Percentiles rank a stretch among this genome's conserved stretches.
Evolutionary conservation across 2,329 filamentous ascomycete genomes (phyloP).

Genomic region (Cladobotryum mycophilum): DNA sequence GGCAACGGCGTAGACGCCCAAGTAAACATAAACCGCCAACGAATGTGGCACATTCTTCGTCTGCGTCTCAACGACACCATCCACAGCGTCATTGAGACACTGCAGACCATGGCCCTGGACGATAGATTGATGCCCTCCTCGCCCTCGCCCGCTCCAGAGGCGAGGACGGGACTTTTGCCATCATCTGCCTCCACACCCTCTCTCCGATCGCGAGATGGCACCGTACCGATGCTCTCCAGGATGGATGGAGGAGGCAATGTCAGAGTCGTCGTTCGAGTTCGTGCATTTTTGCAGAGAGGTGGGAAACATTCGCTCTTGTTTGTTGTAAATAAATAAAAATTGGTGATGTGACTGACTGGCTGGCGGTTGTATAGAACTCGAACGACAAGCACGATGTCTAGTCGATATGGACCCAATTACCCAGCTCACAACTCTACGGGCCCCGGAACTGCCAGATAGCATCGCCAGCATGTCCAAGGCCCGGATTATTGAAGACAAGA

Average conservation of each 20-base stretch:
- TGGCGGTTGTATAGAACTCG: slow-evolving; percentile 57
- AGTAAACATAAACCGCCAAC: slow-evolving; percentile 3
- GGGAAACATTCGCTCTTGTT: slow-evolving; percentile 16
- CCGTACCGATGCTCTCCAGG: slow-evolving; percentile 49
- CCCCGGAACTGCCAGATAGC: slow-evolving; percentile 51
- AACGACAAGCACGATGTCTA: slow-evolving; percentile 75
- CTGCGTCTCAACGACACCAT: slow-evolving; percentile 35
- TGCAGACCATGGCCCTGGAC: slow-evolving; percentile 37
- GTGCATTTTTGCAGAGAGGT: slow-evolving; percentile 76
- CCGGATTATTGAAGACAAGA: slow-evolving; percentile 76
- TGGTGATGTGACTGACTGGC: slow-evolving; percentile 4
- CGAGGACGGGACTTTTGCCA: slow-evolving; percentile 33
- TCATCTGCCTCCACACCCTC: slow-evolving; percentile 76
- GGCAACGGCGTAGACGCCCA: too few species aligned
- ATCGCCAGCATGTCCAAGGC: slow-evolving; percentile 42
- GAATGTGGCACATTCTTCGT: slow-evolving; percentile 36
- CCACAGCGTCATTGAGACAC: slow-evolving; percentile 32
- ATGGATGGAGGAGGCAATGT: slow-evolving; percentile 69
- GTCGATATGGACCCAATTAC: slow-evolving; percentile 85
- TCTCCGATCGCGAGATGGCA: slow-evolving; percentile 64
- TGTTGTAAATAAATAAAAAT: too few species aligned
- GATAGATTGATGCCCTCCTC: slow-evolving; percentile 40
- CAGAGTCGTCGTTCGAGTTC: slow-evolving; percentile 72
- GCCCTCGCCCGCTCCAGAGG: slow-evolving; percentile 26
- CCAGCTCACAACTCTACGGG: slow-evolving; percentile 74